Conservation (phyloP, 768 basidiomycete species). For the Tulasnella sp. region DNA sequence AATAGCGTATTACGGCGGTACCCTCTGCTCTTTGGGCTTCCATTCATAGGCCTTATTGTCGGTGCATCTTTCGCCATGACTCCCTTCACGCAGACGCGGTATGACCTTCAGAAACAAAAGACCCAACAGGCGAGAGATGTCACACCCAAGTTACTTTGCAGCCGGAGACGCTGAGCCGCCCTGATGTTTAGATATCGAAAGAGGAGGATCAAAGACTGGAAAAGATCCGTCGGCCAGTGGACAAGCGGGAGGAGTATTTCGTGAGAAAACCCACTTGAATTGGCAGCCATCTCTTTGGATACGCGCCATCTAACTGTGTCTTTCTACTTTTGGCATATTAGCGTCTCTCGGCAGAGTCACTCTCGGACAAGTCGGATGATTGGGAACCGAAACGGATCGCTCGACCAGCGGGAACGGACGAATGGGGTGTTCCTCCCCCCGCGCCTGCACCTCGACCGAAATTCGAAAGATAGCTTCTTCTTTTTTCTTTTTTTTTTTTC, state of each 20-base stretch:
- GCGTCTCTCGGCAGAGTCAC: background rate
- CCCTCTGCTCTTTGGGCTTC: constrained; percentile 71
- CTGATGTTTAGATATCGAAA: constrained; percentile 44
- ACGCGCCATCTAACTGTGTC: constrained; percentile 1
- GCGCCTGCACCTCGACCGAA: background rate
- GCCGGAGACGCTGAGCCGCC: background rate
- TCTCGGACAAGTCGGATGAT: constrained; percentile 43
- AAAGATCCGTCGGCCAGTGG: constrained; percentile 65
- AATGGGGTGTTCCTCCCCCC: constrained; percentile 52
- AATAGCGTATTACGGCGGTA: constrained; percentile 30
- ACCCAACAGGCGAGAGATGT: constrained; percentile 45
- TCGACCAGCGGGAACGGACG: constrained; percentile 77
- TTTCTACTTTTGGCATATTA: too few relatives aligned
- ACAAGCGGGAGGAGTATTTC: constrained; percentile 92
- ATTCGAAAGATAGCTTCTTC: background rate
- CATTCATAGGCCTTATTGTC: constrained; percentile 79
- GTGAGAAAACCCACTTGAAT: constrained; percentile 47
- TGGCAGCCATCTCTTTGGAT: background rate
- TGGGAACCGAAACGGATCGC: constrained; percentile 84
- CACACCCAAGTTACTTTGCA: too few relatives aligned
- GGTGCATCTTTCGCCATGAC: constrained; percentile 76
- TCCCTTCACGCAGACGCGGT: constrained; percentile 78
- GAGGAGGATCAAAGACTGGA: constrained; percentile 70
- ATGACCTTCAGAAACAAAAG: constrained; percentile 78
- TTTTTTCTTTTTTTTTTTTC: background rate